A percentile compares a stretch with the other conserved stretches of the same genome.
These are phyloP conservation scores for Sphagnum fallax DNA, from an alignment of 228 moss, liverwort and hornwort genomes.

Conservation along the genomic window DNA sequence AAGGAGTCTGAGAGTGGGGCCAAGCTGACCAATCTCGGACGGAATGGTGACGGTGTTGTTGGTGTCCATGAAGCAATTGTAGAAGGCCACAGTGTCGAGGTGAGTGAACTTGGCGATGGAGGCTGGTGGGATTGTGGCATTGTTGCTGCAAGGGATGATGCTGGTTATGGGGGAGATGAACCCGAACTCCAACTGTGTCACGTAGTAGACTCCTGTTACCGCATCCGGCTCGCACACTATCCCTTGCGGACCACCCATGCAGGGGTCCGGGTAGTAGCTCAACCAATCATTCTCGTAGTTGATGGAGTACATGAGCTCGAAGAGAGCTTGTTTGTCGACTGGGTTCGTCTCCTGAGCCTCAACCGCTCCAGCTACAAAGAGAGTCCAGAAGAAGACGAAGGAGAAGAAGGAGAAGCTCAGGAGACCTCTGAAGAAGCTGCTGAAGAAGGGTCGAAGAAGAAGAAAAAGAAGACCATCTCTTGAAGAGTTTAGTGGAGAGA, in stretches of 20 bases:
- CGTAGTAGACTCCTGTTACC: constrained; percentile 29
- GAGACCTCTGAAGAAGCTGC: no score
- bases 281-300: constrained; percentile 48
- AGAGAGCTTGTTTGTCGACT: constrained; percentile 37
- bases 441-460: no score
- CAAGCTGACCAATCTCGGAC: constrained; percentile 13
- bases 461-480: no score
- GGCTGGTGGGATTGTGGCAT: constrained; percentile 33
- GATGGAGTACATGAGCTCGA: constrained; percentile 47
- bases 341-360: constrained; percentile 19
- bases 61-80: constrained; percentile 37
- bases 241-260: constrained; percentile 47
- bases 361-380: no score
- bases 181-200: constrained; percentile 65
- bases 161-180: constrained; percentile 30
- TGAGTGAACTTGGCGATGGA: constrained; percentile 39
- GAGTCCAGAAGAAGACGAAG: no score
- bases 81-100: constrained; percentile 40
- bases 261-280: constrained; percentile 43
- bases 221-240: constrained; percentile 47
- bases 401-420: no score
- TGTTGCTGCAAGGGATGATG: constrained; percentile 39
- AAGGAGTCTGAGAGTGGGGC: constrained; percentile 27
- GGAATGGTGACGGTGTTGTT: constrained; percentile 21
- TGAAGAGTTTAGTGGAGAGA: no score